Evolutionary conservation across 495 filamentous ascomycete genomes (phyloP).

Genomic region (Alectoria sarmentosa): DNA sequence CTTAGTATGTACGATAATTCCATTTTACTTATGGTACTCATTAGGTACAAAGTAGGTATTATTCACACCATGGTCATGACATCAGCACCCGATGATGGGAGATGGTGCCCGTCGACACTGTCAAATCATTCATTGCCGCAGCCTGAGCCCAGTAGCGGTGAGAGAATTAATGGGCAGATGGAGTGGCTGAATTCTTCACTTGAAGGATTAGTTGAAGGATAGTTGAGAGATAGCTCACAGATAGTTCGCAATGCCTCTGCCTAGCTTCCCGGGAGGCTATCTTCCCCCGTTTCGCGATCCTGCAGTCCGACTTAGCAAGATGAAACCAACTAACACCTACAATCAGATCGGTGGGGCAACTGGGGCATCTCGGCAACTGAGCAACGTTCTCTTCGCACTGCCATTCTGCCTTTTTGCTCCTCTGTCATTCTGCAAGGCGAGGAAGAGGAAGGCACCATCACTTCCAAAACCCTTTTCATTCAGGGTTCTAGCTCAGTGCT

Average conservation of each 20-base stretch:
- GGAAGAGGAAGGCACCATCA: not conserved
- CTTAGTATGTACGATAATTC: not conserved
- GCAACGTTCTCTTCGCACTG: not conserved
- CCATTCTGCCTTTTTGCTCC: not conserved
- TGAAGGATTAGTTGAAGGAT: no score
- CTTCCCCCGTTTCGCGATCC: slow-evolving; percentile 5
- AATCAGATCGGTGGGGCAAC: slow-evolving; percentile 1
- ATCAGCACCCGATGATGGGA: no score
- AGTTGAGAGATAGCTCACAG: no score
- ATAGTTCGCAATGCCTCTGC: slow-evolving; percentile 4
- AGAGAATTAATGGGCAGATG: not conserved
- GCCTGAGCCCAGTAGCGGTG: slow-evolving; percentile 10
- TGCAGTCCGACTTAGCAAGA: not conserved
- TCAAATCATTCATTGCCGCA: slow-evolving; percentile 2
- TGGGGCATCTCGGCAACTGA: not conserved
- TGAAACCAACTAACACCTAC: slow-evolving; percentile 6
- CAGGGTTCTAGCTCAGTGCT: no score
- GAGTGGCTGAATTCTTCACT: no score
- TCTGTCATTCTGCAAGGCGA: no score
- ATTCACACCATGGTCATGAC: no score
- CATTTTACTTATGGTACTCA: no score
- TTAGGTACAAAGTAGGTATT: no score
- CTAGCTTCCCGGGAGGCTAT: not conserved
- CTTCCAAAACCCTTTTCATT: no score
- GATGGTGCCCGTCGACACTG: no score